phyloP scores from a whole-genome alignment of 257 asterid species.

The Nicotiana paniculata region DNA sequence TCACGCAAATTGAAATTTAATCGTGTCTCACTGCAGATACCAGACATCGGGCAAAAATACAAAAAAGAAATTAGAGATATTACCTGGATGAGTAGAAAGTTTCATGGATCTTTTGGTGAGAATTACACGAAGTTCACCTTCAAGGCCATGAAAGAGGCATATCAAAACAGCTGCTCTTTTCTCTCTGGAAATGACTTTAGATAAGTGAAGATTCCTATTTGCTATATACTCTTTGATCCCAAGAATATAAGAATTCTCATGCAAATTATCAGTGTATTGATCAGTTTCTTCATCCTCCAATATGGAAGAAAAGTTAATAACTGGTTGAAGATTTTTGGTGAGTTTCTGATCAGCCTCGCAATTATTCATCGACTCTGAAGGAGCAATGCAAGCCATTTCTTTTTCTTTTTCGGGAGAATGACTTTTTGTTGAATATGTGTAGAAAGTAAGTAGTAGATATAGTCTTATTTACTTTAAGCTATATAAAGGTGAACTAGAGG shows the following conservation, averaged over 20 bases:
- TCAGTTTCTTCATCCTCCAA: background rate
- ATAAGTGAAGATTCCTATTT: background rate
- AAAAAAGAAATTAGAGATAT: background rate
- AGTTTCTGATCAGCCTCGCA: background rate
- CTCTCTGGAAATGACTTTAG: slow-evolving; percentile 14
- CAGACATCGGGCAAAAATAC: too few relatives aligned
- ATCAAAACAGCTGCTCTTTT: slow-evolving; percentile 56
- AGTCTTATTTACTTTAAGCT: background rate
- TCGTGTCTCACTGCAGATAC: too few relatives aligned
- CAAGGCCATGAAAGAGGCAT: slow-evolving; percentile 41
- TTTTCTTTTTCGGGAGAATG: background rate
- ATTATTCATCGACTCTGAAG: background rate
- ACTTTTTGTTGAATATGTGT: background rate
- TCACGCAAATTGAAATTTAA: too few relatives aligned
- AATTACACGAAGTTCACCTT: slow-evolving; percentile 45
- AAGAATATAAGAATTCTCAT: background rate
- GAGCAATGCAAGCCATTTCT: background rate
- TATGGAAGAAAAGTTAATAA: background rate
- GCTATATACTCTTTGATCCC: background rate
- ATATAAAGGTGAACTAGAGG: background rate
- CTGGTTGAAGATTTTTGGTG: background rate
- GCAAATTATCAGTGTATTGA: background rate
- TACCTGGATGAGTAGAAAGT: slow-evolving; percentile 56
- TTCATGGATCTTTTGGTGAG: slow-evolving; percentile 57
- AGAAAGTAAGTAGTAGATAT: background rate